Conservation (phyloP, 192 early-diverging fungal species). For the Coemansia sp. region DNA sequence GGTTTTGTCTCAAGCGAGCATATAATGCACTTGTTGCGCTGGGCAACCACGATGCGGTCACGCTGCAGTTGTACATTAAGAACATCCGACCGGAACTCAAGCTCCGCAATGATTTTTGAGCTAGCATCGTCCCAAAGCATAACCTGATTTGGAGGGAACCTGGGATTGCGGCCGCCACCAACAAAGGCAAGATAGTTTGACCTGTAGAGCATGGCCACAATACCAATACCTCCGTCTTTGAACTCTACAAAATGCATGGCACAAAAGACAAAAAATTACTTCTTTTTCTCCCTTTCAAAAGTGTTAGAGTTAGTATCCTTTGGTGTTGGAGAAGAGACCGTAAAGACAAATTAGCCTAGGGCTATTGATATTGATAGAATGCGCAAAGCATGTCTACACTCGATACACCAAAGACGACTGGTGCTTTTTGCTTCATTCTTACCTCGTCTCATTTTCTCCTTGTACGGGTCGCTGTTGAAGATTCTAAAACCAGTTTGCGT, state of each 20-base stretch:
- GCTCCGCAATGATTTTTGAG: constrained; percentile 66
- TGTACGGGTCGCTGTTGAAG: constrained; percentile 80
- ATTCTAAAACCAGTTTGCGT: constrained; percentile 82
- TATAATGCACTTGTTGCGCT: constrained; percentile 76
- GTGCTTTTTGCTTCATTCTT: background rate
- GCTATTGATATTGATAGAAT: background rate
- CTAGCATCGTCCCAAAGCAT: constrained; percentile 85
- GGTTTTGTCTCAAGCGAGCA: constrained; percentile 74
- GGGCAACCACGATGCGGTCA: constrained; percentile 76
- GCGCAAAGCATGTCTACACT: background rate
- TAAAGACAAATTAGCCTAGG: no score
- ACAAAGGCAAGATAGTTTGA: constrained; percentile 87
- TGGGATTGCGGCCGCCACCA: constrained; percentile 79
- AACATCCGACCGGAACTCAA: constrained; percentile 80
- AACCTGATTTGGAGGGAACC: constrained; percentile 83
- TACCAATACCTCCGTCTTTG: constrained; percentile 79
- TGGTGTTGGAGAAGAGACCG: no score
- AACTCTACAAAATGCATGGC: constrained; percentile 55
- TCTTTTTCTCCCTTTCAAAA: no score
- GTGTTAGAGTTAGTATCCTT: no score
- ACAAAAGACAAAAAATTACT: background rate
- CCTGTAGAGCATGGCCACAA: constrained; percentile 82
- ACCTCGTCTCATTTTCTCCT: constrained; percentile 74
- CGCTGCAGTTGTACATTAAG: constrained; percentile 74
- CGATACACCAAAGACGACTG: background rate